Conservation (phyloP, 23 red algal species). For the Gracilaria gracilis region DNA sequence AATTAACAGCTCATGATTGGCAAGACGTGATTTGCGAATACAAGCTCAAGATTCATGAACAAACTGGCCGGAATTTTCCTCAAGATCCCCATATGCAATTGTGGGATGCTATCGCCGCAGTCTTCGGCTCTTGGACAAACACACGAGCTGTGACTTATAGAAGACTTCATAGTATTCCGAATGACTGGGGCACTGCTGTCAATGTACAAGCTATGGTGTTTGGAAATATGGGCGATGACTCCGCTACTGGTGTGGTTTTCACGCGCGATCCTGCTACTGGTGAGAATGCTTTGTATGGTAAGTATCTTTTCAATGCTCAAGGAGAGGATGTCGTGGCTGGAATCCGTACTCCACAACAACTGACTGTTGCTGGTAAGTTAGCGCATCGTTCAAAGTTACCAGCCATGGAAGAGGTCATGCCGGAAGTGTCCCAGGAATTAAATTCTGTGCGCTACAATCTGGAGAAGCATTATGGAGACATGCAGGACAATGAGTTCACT, state of each 20-base stretch:
- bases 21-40: conserved; percentile 45
- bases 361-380: conserved; percentile 52
- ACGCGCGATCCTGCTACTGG: conserved; percentile 69
- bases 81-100: conserved; percentile 62
- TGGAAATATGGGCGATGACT: conserved; percentile 67
- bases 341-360: conserved; percentile 65
- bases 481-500: conserved; percentile 76
- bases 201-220: conserved; percentile 75
- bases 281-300: conserved; percentile 56
- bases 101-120: conserved; percentile 62
- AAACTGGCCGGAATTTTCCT: conserved; percentile 40
- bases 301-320: conserved; percentile 76
- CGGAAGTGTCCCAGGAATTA: conserved; percentile 46
- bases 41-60: conserved; percentile 43
- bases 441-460: conserved; percentile 46
- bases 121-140: conserved; percentile 62
- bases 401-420: conserved; percentile 68
- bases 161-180: conserved; percentile 43
- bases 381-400: conserved; percentile 36
- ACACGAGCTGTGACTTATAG: conserved; percentile 53
- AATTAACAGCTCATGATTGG: conserved; percentile 40
- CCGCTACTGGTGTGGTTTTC: conserved; percentile 62
- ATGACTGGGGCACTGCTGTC: conserved; percentile 68
- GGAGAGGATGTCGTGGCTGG: conserved; percentile 74
- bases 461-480: conserved; percentile 58